These are phyloP conservation scores for Aphanomyces euteiches DNA, from an alignment of 352 stramenopile species.

Conservation along the genomic window DNA sequence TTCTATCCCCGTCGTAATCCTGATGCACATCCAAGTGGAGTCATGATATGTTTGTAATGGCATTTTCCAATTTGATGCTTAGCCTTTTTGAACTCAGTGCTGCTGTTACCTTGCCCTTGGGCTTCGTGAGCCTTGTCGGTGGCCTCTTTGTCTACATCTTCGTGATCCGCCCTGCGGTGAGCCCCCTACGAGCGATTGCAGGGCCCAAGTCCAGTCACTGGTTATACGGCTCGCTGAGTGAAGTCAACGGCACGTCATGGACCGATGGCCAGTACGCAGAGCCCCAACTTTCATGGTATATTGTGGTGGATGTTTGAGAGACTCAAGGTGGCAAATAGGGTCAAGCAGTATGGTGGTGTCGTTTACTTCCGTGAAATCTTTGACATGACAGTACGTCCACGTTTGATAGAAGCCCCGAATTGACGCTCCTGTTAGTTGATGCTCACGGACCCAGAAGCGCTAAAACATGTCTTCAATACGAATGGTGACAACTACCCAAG, in stretches of 20 bases:
- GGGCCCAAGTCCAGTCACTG: constrained; percentile 1
- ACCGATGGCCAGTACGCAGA: constrained; percentile 20
- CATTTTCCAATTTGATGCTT: too few species aligned
- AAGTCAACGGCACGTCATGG: constrained; percentile 27
- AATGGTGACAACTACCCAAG: constrained; percentile 21
- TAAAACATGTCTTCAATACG: constrained; percentile 26
- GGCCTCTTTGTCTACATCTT: constrained; percentile 19
- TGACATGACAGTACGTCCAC: not conserved
- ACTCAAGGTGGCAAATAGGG: not conserved
- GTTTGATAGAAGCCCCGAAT: not conserved
- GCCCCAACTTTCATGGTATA: constrained; percentile 14
- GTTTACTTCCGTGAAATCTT: constrained; percentile 21
- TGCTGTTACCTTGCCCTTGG: not conserved
- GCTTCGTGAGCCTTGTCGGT: not conserved
- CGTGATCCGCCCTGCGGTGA: not conserved
- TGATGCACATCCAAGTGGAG: too few species aligned
- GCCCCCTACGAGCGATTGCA: not conserved
- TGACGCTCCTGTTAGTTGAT: constrained; percentile 14
- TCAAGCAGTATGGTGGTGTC: constrained; percentile 7
- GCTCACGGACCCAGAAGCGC: constrained; percentile 15
- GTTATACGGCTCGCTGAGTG: constrained; percentile 14
- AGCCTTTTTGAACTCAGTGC: not conserved
- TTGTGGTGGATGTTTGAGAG: not conserved
- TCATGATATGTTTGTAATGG: too few species aligned
- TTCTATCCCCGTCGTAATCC: too few species aligned